Conservation (phyloP, 768 basidiomycete species). For the Suillus spraguei region DNA sequence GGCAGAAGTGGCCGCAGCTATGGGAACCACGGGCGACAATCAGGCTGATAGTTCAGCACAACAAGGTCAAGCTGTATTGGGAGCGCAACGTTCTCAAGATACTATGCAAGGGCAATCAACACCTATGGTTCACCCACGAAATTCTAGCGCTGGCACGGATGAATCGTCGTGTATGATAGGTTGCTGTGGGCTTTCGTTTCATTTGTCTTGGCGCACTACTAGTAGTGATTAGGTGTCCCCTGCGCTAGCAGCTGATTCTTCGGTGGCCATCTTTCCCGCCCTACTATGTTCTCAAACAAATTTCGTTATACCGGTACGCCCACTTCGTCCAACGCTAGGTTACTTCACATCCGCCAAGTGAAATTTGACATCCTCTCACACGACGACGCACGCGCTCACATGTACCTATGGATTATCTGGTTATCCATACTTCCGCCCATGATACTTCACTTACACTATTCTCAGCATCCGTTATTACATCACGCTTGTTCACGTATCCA, state of each 20-base stretch:
- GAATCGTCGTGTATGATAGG: background rate
- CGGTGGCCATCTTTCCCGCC: background rate
- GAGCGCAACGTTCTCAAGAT: background rate
- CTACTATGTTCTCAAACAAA: background rate
- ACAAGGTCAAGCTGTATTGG: background rate
- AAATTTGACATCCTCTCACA: too few relatives aligned
- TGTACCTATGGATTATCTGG: too few relatives aligned
- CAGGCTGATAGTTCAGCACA: background rate
- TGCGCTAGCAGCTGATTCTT: too few relatives aligned
- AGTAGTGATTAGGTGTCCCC: background rate
- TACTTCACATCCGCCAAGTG: too few relatives aligned
- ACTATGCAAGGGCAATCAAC: background rate
- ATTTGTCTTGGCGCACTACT: background rate
- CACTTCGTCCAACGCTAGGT: too few relatives aligned
- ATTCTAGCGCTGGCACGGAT: background rate
- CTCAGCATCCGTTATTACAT: too few relatives aligned
- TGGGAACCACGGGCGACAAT: background rate
- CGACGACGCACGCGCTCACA: too few relatives aligned
- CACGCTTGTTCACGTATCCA: too few relatives aligned
- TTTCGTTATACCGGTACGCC: background rate
- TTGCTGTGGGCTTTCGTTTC: background rate
- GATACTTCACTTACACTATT: too few relatives aligned
- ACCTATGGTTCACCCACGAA: background rate
- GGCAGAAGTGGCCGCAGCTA: background rate
- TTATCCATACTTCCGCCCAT: too few relatives aligned